Evolutionary conservation across 345 rosid species (phyloP), one percentile per base, ranked within the genome.

Genomic region (Salix exigua): DNA sequence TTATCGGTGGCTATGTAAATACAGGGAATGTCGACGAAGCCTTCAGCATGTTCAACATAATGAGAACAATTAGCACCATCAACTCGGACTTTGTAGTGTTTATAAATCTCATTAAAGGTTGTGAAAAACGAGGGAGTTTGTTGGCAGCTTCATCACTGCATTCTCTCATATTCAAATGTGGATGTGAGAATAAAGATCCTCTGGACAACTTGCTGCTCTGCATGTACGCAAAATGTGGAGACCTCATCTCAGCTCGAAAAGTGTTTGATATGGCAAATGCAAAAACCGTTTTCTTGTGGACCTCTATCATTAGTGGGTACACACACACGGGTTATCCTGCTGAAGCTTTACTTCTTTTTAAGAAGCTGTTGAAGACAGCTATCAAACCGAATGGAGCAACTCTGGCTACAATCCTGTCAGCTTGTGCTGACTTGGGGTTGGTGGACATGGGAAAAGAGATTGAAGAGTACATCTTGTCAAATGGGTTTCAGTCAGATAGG

Each of bases 151-250:
- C 79, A 18, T 74, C 82, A 1, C 26, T 83, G 18, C 86, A 83
- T 75, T 83, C 83, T 73, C 80, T 80, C 55, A 31, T 75, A 46
- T 31, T 83, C 30, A 80, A 75, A 75, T 17, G 55, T 14, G 84
- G 81, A 46, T 81, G 67, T 33, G 68, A 69, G 16, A 26, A 62
- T 25, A 72, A 75, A 72, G 55, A 73, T 26, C 73, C 72, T 28
- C 73, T 81, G 13, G 66, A 69, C 44, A 84, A 81, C 60, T 79
- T 48, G 79, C 81, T 84, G 0, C 66, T 81, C 25, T 61, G 68
- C 74, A 81, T 78, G 87, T 84, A 81, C 64, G 64, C 79, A 21
- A 81, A 76, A 69, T 83, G 86, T 19, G 44, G 78, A 26, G 80
- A 78, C 25, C 70, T 80, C 55, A 51, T 53, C 66, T 78, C 82